Evolutionary conservation across 129 eudicot genomes (phyloP).

Genomic region (Saposhnikovia divaricata): DNA sequence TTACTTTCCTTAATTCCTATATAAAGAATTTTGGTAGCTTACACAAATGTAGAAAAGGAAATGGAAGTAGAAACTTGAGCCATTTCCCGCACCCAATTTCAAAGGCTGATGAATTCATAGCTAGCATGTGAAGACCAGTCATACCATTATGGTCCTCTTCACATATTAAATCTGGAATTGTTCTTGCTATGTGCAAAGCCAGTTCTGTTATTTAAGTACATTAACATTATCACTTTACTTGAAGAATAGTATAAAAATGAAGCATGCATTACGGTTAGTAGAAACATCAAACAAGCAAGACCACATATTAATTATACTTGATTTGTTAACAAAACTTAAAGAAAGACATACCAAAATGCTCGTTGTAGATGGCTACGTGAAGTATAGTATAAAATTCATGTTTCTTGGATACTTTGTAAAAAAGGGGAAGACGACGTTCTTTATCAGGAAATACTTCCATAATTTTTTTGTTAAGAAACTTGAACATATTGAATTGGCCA

Average conservation of each 20-base stretch:
- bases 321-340: conserved; percentile 1
- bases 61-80: conserved; percentile 9
- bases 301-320: neutral
- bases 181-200: conserved; percentile 20
- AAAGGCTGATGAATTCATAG: conserved; percentile 28
- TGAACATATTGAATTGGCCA: conserved; percentile 22
- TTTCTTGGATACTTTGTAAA: neutral
- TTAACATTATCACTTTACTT: neutral
- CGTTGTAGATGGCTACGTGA: too few relatives aligned
- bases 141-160: conserved; percentile 18
- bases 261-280: neutral
- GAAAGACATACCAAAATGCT: conserved; percentile 24
- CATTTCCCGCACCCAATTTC: neutral
- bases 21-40: neutral
- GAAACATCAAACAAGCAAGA: too few relatives aligned
- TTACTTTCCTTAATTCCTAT: too few relatives aligned
- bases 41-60: neutral
- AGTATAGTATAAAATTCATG: conserved; percentile 20
- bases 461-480: conserved; percentile 11
- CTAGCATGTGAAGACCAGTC: conserved; percentile 36
- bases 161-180: conserved; percentile 12
- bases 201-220: conserved; percentile 20
- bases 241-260: neutral
- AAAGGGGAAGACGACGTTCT: neutral
- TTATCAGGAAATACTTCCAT: neutral